These are phyloP conservation scores for Daedaleopsis nitida DNA, from an alignment of 768 basidiomycete genomes.

Conservation along the genomic window DNA sequence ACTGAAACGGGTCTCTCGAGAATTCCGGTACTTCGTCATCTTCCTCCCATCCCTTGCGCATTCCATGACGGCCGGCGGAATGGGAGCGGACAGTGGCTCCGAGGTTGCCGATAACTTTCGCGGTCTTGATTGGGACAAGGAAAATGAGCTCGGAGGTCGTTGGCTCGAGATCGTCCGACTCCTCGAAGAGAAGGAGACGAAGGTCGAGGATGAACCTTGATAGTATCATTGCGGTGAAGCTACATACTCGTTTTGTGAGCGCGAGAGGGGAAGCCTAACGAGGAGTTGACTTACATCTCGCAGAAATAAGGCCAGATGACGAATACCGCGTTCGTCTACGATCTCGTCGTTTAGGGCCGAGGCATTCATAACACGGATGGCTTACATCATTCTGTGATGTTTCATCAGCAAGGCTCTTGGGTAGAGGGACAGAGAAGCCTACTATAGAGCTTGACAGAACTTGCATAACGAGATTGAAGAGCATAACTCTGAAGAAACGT, in stretches of 20 bases:
- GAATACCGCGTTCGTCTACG: not conserved
- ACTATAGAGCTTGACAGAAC: not conserved
- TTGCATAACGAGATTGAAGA: not conserved
- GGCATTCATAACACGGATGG: not conserved
- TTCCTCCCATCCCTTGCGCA: not conserved
- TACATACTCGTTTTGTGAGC: not conserved
- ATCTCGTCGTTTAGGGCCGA: not conserved
- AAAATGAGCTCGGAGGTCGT: not conserved
- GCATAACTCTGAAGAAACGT: not conserved
- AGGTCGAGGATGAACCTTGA: conserved; percentile 1
- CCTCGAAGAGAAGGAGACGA: not conserved
- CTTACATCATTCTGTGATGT: not conserved
- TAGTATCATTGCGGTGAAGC: not conserved
- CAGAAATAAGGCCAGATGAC: conserved; percentile 1
- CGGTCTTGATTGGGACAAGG: not conserved
- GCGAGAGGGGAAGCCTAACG: not conserved
- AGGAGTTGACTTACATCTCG: not conserved
- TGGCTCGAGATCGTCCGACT: not conserved
- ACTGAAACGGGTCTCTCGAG: not conserved
- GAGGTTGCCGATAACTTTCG: not conserved
- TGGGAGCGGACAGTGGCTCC: not conserved
- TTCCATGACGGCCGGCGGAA: not conserved
- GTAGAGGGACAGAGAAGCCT: not conserved
- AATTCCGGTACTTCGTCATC: not conserved
- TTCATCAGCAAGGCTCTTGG: not conserved